Evolutionary conservation across 768 basidiomycete species (phyloP).

Genomic region (Candolleomyces eurysporus): DNA sequence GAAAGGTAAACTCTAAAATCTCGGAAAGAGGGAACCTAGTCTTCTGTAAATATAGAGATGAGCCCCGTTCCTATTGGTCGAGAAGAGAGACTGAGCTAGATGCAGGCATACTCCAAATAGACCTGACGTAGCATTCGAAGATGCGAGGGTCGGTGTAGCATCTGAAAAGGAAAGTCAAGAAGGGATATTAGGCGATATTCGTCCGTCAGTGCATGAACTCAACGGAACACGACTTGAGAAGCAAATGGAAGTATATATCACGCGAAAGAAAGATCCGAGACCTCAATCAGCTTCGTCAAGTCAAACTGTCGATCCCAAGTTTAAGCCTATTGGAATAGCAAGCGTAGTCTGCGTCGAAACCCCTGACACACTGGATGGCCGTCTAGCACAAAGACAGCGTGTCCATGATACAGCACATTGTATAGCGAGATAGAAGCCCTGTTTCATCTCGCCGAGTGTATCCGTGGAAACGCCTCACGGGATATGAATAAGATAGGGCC

Average conservation of each 20-base stretch:
- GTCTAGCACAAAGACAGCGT: too few species aligned
- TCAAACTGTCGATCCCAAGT: too few species aligned
- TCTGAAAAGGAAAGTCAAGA: background rate
- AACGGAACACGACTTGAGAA: background rate
- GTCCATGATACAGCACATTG: too few species aligned
- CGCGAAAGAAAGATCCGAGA: background rate
- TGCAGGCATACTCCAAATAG: background rate
- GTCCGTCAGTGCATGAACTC: background rate
- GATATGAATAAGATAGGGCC: too few species aligned
- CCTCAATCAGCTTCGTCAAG: background rate
- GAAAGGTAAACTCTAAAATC: background rate
- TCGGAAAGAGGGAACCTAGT: slow-evolving; percentile 1
- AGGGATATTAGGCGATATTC: slow-evolving; percentile 1
- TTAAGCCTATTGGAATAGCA: too few species aligned
- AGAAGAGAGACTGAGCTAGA: background rate
- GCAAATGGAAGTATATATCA: background rate
- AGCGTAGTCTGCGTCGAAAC: too few species aligned
- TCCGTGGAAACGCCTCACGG: too few species aligned
- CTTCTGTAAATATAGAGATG: background rate
- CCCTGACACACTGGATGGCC: too few species aligned
- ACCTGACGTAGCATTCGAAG: background rate
- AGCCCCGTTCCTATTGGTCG: background rate
- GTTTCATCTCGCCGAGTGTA: too few species aligned
- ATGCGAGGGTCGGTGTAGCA: slow-evolving; percentile 1
- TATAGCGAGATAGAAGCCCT: too few species aligned